Evolutionary conservation across 2,329 filamentous ascomycete species (phyloP).

Genomic region (Xylariaceae sp.): DNA sequence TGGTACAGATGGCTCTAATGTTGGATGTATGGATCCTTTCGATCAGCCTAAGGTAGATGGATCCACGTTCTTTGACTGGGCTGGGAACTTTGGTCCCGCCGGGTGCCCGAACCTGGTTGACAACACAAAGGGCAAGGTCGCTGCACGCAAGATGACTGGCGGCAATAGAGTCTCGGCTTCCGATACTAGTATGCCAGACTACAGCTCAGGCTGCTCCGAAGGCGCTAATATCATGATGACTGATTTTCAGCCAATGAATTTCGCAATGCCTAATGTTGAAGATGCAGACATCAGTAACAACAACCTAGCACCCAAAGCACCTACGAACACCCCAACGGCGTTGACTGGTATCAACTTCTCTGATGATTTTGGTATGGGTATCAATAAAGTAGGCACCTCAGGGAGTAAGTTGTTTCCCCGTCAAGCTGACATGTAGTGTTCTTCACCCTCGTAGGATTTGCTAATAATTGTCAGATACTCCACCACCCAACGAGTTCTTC

Average conservation of each 20-base stretch:
- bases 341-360: slow-evolving; percentile 19
- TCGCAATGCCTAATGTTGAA: slow-evolving; percentile 29
- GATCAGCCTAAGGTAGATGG: slow-evolving; percentile 23
- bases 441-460: not conserved
- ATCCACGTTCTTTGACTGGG: slow-evolving; percentile 29
- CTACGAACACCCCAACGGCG: slow-evolving; percentile 41
- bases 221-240: slow-evolving; percentile 19
- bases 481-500: slow-evolving; percentile 26
- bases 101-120: slow-evolving; percentile 19
- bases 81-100: slow-evolving; percentile 18
- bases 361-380: slow-evolving; percentile 23
- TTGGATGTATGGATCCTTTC: slow-evolving; percentile 25
- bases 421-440: not conserved
- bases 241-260: slow-evolving; percentile 26
- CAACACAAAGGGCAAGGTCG: slow-evolving; percentile 14
- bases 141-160: slow-evolving; percentile 16
- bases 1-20: slow-evolving; percentile 13
- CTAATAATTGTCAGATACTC: slow-evolving; percentile 17
- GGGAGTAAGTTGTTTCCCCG: slow-evolving; percentile 22
- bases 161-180: slow-evolving; percentile 32
- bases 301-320: slow-evolving; percentile 33
- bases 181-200: slow-evolving; percentile 43
- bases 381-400: slow-evolving; percentile 21
- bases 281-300: slow-evolving; percentile 31
- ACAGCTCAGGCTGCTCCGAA: slow-evolving; percentile 21